phyloP scores from a whole-genome alignment of 192 early-diverging fungal genomes.

The Gryganskiella cystojenkinii region DNA sequence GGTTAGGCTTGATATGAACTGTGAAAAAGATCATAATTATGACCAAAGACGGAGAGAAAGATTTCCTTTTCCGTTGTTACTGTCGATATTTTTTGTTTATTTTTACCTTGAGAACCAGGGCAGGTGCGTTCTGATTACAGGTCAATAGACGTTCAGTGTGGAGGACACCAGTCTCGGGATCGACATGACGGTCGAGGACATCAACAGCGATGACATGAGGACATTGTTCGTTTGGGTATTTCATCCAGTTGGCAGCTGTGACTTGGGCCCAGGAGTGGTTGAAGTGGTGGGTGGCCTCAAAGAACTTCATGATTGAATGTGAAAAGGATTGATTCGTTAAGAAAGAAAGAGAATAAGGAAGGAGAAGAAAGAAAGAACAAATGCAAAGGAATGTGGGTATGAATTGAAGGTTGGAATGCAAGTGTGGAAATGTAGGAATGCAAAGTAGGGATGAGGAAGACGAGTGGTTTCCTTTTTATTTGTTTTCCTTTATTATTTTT shows the following conservation, averaged over 20 bases:
- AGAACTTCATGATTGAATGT: conserved; percentile 79
- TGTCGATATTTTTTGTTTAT: background rate
- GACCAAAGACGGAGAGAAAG: too few species aligned
- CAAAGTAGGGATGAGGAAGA: background rate
- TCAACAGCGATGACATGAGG: conserved; percentile 94
- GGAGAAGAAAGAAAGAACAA: background rate
- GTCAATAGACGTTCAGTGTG: conserved; percentile 93
- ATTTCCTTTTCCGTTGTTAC: background rate
- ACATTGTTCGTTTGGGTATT: conserved; percentile 96
- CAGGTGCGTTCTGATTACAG: conserved; percentile 86
- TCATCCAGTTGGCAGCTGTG: conserved; percentile 91
- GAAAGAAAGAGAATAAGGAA: background rate
- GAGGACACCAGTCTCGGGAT: conserved; percentile 86
- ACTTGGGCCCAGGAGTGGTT: conserved; percentile 86
- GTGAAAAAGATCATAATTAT: too few species aligned
- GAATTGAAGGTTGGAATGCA: background rate
- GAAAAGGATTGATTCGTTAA: too few species aligned
- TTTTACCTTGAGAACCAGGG: conserved; percentile 71
- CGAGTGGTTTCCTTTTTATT: background rate
- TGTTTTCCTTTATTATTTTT: background rate
- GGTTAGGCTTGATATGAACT: too few species aligned
- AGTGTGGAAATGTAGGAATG: too few species aligned
- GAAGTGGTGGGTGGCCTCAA: conserved; percentile 82
- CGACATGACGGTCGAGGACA: conserved; percentile 82
- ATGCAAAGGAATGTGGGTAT: background rate